These are phyloP conservation scores for Wickerhamomyces tratensis DNA, from an alignment of 805 yeast species.

Conservation along the genomic window DNA sequence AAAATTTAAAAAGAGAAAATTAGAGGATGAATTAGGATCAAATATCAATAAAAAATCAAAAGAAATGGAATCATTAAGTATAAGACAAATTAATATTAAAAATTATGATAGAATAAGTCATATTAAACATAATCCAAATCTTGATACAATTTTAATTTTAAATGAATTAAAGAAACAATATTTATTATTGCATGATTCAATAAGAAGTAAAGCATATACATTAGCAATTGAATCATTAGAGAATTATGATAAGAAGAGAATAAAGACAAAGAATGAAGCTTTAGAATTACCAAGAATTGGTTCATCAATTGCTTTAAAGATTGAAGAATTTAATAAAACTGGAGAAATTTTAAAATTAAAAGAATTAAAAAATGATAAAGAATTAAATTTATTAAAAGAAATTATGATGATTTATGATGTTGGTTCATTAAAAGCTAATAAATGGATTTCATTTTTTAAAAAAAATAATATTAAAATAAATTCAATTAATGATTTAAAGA, in stretches of 20 bases:
- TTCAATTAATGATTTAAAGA: too few species aligned
- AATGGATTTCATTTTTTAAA: constrained; percentile 21
- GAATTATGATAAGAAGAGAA: constrained; percentile 15
- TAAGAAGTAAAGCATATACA: constrained; percentile 30
- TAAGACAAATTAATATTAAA: neutral
- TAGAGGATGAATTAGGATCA: neutral
- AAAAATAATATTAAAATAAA: too few species aligned
- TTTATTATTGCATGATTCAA: constrained; percentile 22
- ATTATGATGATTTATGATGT: constrained; percentile 40
- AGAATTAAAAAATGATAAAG: constrained; percentile 16
- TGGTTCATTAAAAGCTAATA: constrained; percentile 31
- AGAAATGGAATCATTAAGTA: neutral
- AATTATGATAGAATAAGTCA: neutral
- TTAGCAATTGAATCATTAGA: constrained; percentile 31
- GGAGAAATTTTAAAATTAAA: constrained; percentile 18
- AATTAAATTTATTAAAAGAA: constrained; percentile 16
- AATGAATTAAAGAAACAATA: constrained; percentile 13
- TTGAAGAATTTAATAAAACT: constrained; percentile 35
- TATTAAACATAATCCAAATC: constrained; percentile 12
- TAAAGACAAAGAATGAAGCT: constrained; percentile 30
- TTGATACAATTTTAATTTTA: constrained; percentile 10
- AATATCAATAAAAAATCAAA: constrained; percentile 3
- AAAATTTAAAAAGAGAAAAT: constrained; percentile 2
- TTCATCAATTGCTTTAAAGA: constrained; percentile 28
- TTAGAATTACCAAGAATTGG: constrained; percentile 30